Percentiles rank a stretch among this genome's conserved stretches.
phyloP scores from a whole-genome alignment of 129 eudicot genomes.

The Lactuca saligna region DNA sequence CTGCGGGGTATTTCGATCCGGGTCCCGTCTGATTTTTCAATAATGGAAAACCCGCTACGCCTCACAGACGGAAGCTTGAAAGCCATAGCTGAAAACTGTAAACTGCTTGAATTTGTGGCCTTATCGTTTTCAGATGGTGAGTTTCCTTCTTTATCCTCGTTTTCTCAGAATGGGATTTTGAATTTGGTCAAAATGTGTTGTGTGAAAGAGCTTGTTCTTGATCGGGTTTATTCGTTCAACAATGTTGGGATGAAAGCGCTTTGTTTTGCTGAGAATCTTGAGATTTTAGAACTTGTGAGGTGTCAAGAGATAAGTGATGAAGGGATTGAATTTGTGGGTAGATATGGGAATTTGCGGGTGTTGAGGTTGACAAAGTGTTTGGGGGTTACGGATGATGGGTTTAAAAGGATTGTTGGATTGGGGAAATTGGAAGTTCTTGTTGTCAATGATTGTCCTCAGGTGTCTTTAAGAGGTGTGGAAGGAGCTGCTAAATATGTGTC shows the following conservation, averaged over 20 bases:
- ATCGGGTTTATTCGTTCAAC: constrained; percentile 56
- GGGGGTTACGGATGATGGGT: constrained; percentile 73
- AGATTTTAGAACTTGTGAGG: constrained; percentile 58
- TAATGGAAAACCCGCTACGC: constrained; percentile 54
- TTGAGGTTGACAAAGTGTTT: constrained; percentile 67
- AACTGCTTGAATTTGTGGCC: constrained; percentile 52
- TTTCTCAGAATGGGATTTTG: constrained; percentile 59
- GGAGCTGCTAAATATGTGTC: constrained; percentile 72
- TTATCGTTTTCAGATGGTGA: constrained; percentile 69
- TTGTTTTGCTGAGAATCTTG: constrained; percentile 48
- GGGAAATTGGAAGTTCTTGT: constrained; percentile 46
- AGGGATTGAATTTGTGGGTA: constrained; percentile 50
- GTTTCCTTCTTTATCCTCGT: constrained; percentile 63
- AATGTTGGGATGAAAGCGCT: constrained; percentile 83
- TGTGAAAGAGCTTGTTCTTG: constrained; percentile 53
- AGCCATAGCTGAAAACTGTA: constrained; percentile 62
- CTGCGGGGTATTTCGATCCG: constrained; percentile 67
- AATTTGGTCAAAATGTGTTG: constrained; percentile 54
- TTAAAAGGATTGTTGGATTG: constrained; percentile 45
- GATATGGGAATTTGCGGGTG: constrained; percentile 37
- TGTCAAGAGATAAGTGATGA: constrained; percentile 84
- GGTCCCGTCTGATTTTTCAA: constrained; percentile 71
- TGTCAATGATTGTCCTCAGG: constrained; percentile 79
- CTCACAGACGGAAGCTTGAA: constrained; percentile 71
- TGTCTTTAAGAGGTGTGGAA: constrained; percentile 61